Percentiles rank a stretch among this genome's conserved stretches.
Evolutionary conservation across 1,284 basidiomycete genomes (phyloP).

Genomic region (Irpex lacteus): DNA sequence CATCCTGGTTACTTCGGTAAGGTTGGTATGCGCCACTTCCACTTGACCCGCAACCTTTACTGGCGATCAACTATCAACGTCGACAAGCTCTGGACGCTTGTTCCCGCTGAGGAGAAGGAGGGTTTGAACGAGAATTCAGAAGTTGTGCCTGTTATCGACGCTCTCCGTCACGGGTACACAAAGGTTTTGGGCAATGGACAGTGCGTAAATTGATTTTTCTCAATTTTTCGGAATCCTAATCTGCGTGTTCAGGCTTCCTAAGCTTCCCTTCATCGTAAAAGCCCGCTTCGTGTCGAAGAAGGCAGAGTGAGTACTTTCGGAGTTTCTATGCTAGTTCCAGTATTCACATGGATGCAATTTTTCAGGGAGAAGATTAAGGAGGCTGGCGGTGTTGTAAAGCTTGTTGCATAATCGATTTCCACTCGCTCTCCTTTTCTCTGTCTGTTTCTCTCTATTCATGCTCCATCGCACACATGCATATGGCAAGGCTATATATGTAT

Average conservation of each 20-base stretch:
- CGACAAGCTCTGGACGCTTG: conserved; percentile 87
- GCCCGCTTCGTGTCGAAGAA: conserved; percentile 88
- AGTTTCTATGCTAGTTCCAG: conserved; percentile 6
- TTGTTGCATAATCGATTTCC: conserved; percentile 71
- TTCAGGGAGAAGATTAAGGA: conserved; percentile 82
- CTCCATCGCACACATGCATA: conserved; percentile 28
- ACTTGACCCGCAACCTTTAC: conserved; percentile 87
- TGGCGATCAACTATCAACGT: conserved; percentile 97
- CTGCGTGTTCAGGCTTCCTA: conserved; percentile 57
- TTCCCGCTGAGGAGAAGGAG: conserved; percentile 77
- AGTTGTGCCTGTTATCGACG: conserved; percentile 91
- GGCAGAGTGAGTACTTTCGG: conserved; percentile 71
- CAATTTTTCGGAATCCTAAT: background rate
- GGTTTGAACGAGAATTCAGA: conserved; percentile 65
- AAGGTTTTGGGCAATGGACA: conserved; percentile 90
- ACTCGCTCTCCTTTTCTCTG: conserved; percentile 21
- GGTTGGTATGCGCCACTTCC: conserved; percentile 99
- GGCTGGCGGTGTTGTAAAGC: conserved; percentile 89
- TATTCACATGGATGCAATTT: background rate
- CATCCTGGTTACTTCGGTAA: conserved; percentile 99
- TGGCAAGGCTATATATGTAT: conserved; percentile 31
- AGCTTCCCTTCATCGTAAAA: conserved; percentile 92
- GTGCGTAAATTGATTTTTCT: conserved; percentile 40
- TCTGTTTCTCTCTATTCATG: conserved; percentile 23
- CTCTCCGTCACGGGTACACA: conserved; percentile 80